Base-by-base conservation (phyloP, 495 filamentous ascomycete species). In the Staphylotrichum longicolle region DNA sequence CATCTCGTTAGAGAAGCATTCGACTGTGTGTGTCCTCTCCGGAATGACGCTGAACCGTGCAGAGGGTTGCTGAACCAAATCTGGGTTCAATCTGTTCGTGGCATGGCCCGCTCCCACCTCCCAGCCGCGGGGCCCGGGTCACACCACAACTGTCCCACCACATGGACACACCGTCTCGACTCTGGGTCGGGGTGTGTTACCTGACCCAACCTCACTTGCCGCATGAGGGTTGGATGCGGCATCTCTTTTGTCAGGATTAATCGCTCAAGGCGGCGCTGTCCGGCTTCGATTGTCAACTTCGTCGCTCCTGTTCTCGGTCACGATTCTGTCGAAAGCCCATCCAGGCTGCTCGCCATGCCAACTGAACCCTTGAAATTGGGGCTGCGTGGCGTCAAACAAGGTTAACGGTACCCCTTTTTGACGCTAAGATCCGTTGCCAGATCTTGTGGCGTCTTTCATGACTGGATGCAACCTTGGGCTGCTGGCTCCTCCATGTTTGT, bases 311-410 rank as follows among this genome's bases (percentile, higher is more conserved):
- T 5, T 52, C 12, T 42, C 15, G 37, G 9, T 7, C 27, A 44
- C 39, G 7, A 7, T 40, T 40, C 8, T 5, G 50, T 12, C 50
- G n/a, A 27, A 33, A 27, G 20, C 20, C 20, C 20, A 27, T 27
- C 20, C 20, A 27, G 20, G 20, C 20, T 27, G 20, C 20, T 27
- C 20, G 20, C 20, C 20, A 27, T 27, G 20, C 20, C 20, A 27
- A 27, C 20, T 27, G 20, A 30, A 7, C n/a, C 50, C 48, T 50
- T 3, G 54, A 20, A 44, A 40, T 46, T 14, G 41, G 27, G 35
- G 30, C 58, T 65, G 66, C 55, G 45, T 65, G 63, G 63, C 66
- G 66, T 60, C 59, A 65, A 67, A 65, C 58, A 68, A 61, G 63
- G 63, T 63, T 68, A 63, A 61, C 58, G 63, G 56, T 64, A n/a